Percentiles rank a stretch among this genome's conserved stretches.
phyloP scores from a whole-genome alignment of 2,329 filamentous ascomycete genomes.

The Fusarium sublunatum region DNA sequence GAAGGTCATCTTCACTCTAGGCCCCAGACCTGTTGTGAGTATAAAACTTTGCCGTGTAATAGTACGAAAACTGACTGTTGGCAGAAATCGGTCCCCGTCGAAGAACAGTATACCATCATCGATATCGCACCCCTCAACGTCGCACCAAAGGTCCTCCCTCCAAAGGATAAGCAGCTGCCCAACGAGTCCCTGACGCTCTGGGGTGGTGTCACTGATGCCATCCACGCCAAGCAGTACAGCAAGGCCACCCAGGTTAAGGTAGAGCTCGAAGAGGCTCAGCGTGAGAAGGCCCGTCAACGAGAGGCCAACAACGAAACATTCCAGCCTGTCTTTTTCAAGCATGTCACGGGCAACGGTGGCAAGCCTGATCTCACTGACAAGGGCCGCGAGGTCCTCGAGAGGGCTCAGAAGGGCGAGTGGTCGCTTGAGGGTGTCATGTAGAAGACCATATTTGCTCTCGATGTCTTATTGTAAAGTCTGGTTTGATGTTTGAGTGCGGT shows the following conservation, averaged over 20 bases:
- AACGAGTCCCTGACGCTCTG: constrained; percentile 93
- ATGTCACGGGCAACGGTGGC: constrained; percentile 65
- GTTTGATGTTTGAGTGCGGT: not conserved
- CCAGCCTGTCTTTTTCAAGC: constrained; percentile 88
- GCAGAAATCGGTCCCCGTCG: constrained; percentile 59
- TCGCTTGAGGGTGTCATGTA: constrained; percentile 56
- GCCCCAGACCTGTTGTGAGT: constrained; percentile 71
- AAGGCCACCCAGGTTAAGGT: constrained; percentile 89
- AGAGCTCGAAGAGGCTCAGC: constrained; percentile 90
- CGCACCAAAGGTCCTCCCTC: constrained; percentile 81
- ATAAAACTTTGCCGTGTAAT: not conserved
- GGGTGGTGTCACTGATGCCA: constrained; percentile 87
- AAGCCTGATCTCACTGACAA: constrained; percentile 67
- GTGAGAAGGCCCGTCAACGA: constrained; percentile 84
- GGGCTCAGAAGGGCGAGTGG: constrained; percentile 66
- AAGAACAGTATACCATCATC: constrained; percentile 80
- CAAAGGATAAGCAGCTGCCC: constrained; percentile 79
- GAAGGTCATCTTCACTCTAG: constrained; percentile 70
- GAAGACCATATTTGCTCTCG: not conserved
- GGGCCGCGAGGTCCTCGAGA: constrained; percentile 62
- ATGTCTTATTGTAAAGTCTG: constrained; percentile 1
- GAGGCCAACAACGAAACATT: constrained; percentile 77
- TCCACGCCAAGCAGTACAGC: constrained; percentile 82
- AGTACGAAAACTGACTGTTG: constrained; percentile 14
- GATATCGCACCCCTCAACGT: constrained; percentile 88